Base-by-base conservation (phyloP, 768 basidiomycete species). In the Terana coerulea region DNA sequence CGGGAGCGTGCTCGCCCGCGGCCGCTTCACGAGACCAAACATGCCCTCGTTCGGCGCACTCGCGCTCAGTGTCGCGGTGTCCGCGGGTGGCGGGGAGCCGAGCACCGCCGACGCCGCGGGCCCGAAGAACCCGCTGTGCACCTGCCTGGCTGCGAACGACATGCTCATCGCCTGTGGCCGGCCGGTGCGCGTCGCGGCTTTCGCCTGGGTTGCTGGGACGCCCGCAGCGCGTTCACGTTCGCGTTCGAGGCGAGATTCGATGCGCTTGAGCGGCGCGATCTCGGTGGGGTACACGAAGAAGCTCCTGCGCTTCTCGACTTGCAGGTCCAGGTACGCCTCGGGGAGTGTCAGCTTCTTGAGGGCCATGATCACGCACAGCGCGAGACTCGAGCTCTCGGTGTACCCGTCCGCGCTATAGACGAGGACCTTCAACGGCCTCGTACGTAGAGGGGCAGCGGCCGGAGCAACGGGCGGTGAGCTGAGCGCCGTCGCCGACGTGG, bases 251-350 rank as follows among this genome's bases (percentile, higher is more conserved):
- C 70, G 68, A 36, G 65, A 70, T 69, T 95, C 94, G 39, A 94
- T 78, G 36, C 80, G 75, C 56, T 80, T 74, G 59, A 97, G 69
- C 25, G 94, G 64, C 3, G 79, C 79, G 49, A 95, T 67, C 68
- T 98, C 95, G 43, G 72, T 73, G 51, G 83, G 82, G 67, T 97
- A 97, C 47, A 98, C 91, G 59, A 95, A 98, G 72, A 98, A 98
- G 55, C 84, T 88, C 46, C 95, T 70, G 47, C 78, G 74, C 64
- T 86, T 86, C 51, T 73, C 77, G 35, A 87, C 83, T 69, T 98
- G 95, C 56, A 98, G 78, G 64, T 92, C 86, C 28, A 98, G 74
- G 71, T 95, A 98, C 6, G 94, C 95, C 64, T 95, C 91, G 8
- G 94, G 91, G 7, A 97, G 77, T 43, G 74, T 69, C 30, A 88